Base-by-base conservation (phyloP, 495 filamentous ascomycete genomes). In the Lasiosphaeria ovina region DNA sequence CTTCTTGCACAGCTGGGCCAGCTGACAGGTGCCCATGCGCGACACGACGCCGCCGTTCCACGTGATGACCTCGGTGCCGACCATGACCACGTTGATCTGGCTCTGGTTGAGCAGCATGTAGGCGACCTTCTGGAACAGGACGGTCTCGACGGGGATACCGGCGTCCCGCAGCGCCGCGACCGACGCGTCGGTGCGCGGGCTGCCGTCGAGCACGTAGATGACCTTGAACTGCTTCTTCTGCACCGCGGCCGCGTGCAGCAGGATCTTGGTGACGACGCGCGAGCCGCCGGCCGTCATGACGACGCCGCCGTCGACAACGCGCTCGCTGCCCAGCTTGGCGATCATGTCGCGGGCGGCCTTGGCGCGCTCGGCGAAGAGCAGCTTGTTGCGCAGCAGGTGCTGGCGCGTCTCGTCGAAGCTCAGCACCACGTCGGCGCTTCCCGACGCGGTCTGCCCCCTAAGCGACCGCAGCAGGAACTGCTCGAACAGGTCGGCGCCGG, bases 401-500 rank as follows among this genome's bases (percentile, higher is more conserved):
- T 85, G 83, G 55, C 91, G 83, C 35, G 95, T 89, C 35, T 87
- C 83, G 45, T 89, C 87, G 70, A 98, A 97, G 69, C 91, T 89
- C 48, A 82, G 73, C 60, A 81, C 72, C 44, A 68, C 71, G 57
- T 76, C 81, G 6, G 81, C 79, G 89, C 75, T 44, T 85, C 17
- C 63, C 44, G 53, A 66, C 63, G 49, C 68, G 59, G 70, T 44
- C 45, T 64, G 75, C 77, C 77, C 73, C 71, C 76, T 79, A 70
- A 81, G 77, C 71, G 76, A 77, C 59, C 71, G 66, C 59, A 96
- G 88, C 51, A 98, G 84, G 75, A 93, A 98, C 68, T 92, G 87
- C 72, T 94, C 92, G 79, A 98, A 98, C 59, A 97, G 83, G 72
- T 97, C 93, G 65, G 93, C 96, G 65, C 94, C 94, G 53, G 95